These are phyloP conservation scores for Hortiboletus flavorubellus DNA, from an alignment of 768 basidiomycete genomes.

Conservation along the genomic window DNA sequence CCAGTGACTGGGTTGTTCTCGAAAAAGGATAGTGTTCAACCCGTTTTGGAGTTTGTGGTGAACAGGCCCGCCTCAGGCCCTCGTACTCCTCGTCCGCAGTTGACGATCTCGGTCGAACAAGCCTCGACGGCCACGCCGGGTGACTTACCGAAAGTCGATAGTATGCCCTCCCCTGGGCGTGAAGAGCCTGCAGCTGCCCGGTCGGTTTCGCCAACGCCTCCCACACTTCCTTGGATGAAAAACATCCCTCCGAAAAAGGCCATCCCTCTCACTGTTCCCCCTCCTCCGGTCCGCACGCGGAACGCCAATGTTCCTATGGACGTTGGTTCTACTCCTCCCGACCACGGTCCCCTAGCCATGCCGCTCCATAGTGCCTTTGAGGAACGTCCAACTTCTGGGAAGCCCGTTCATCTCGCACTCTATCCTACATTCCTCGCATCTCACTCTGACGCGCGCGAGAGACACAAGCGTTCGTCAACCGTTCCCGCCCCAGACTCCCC, in stretches of 20 bases:
- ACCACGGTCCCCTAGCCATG: conserved; percentile 31
- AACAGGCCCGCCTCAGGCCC: conserved; percentile 11
- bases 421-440: conserved; percentile 17
- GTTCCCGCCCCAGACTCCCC: conserved; percentile 16
- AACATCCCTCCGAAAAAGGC: conserved; percentile 22
- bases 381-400: conserved; percentile 14
- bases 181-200: conserved; percentile 28
- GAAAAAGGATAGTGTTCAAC: conserved; percentile 16
- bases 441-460: conserved; percentile 7
- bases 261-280: conserved; percentile 35
- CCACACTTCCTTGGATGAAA: conserved; percentile 25
- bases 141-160: conserved; percentile 31
- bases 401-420: conserved; percentile 13
- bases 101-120: conserved; percentile 44
- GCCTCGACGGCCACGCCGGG: conserved; percentile 30
- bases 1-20: conserved; percentile 32
- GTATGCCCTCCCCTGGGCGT: conserved; percentile 20
- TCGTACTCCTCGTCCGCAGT: conserved; percentile 28
- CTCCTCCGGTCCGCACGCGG: conserved; percentile 29
- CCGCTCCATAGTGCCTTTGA: conserved; percentile 44
- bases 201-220: conserved; percentile 33
- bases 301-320: conserved; percentile 38
- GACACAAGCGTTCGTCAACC: conserved; percentile 23
- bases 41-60: conserved; percentile 20
- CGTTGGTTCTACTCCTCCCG: conserved; percentile 26